Conservation (phyloP, 306 rosid species). For the Oxytropis ochrocephala region DNA sequence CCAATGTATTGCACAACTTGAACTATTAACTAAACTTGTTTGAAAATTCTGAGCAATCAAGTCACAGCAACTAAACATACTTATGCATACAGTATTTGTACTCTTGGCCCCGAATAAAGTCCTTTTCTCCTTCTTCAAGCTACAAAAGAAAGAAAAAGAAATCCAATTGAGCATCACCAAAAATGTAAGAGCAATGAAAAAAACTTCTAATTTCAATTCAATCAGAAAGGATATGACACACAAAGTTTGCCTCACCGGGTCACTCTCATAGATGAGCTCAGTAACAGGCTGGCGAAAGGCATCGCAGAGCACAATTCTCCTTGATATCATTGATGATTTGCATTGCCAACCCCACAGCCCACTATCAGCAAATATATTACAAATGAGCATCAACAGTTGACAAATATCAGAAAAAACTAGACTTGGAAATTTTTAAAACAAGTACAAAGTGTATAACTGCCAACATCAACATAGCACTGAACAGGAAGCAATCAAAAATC, state of each 20-base stretch:
- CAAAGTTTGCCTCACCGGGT: slow-evolving; percentile 57
- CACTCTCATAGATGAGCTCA: slow-evolving; percentile 71
- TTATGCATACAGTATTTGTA: slow-evolving; percentile 77
- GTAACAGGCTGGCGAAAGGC: slow-evolving; percentile 81
- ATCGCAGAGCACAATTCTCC: slow-evolving; percentile 86
- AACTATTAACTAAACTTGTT: not conserved
- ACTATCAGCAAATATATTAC: slow-evolving; percentile 26
- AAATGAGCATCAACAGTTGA: slow-evolving; percentile 1
- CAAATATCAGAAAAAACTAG: not conserved
- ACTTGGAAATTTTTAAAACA: not conserved
- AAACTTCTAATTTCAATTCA: not conserved
- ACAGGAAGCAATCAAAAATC: not conserved
- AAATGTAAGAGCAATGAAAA: not conserved
- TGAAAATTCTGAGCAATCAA: slow-evolving; percentile 7
- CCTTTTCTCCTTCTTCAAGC: slow-evolving; percentile 98
- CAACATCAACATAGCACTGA: slow-evolving; percentile 53
- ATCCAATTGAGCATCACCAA: slow-evolving; percentile 1
- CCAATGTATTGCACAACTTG: not conserved
- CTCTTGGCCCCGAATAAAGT: slow-evolving; percentile 71
- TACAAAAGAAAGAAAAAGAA: slow-evolving; percentile 33
- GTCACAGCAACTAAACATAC: slow-evolving; percentile 43
- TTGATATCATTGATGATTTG: slow-evolving; percentile 61
- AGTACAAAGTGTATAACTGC: slow-evolving; percentile 32
- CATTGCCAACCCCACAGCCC: slow-evolving; percentile 88
- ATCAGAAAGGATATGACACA: not conserved